phyloP scores from a whole-genome alignment of 352 stramenopile species.

The Aphanomyces cochlioides region DNA sequence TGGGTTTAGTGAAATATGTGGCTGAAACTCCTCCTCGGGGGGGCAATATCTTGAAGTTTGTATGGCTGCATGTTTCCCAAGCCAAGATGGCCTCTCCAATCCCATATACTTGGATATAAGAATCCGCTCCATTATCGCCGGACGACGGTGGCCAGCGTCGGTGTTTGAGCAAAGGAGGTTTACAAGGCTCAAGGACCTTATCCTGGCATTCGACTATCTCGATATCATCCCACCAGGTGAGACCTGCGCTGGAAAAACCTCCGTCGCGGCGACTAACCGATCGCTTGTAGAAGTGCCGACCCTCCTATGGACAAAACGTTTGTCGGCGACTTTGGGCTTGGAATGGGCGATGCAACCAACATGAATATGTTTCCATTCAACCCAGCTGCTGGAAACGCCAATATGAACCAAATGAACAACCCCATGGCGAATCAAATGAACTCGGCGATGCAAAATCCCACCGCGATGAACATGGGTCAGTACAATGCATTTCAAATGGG shows the following conservation, averaged over 20 bases:
- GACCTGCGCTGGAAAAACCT: neutral
- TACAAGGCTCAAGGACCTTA: neutral
- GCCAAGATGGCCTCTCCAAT: constrained; percentile 29
- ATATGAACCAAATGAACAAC: constrained; percentile 38
- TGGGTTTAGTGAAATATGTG: constrained; percentile 1
- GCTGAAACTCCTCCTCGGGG: constrained; percentile 9
- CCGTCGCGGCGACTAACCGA: neutral
- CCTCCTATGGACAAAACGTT: constrained; percentile 38
- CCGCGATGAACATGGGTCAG: constrained; percentile 4
- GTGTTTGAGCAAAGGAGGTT: neutral
- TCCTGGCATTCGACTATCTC: constrained; percentile 17
- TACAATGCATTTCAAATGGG: constrained; percentile 26
- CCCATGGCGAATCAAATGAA: constrained; percentile 57
- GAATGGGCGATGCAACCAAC: constrained; percentile 54
- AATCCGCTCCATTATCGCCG: constrained; percentile 15
- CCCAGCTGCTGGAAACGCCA: constrained; percentile 34
- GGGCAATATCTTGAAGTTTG: constrained; percentile 22
- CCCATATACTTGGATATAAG: constrained; percentile 20
- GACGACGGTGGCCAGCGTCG: constrained; percentile 6
- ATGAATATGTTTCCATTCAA: constrained; percentile 70
- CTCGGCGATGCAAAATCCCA: constrained; percentile 34
- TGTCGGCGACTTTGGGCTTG: constrained; percentile 64
- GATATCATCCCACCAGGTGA: constrained; percentile 15
- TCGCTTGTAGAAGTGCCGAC: neutral
- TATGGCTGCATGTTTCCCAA: constrained; percentile 7